Evolutionary conservation across 2,329 filamentous ascomycete species (phyloP), one percentile per base, ranked within the genome.

Genomic region (Fusarium azukiicola): DNA sequence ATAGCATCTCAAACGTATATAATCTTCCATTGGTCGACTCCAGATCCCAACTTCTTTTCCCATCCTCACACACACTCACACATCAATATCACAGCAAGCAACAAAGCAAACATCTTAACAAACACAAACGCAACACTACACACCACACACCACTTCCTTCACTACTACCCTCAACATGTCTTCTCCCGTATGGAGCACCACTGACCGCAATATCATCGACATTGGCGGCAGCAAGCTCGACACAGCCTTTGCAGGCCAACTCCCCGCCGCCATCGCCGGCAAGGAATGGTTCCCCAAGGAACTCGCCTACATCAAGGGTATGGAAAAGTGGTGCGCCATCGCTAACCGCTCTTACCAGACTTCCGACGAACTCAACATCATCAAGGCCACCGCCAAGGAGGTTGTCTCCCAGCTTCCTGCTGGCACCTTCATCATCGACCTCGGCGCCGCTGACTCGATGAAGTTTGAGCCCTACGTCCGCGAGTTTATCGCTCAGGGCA

Each of bases 271-370:
- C 3, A 40, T 58, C 16, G 54, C 36, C 32, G 54, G 54, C 11
- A 58, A 8, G 9, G 54, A 38, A 16, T 58, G 54, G 54, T 81
- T 83, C 40, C 81, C 81, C 4, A 81, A 83, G 78, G 81, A 83
- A 27, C 13, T 83, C 5, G 81, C 79, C 5, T 83, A 83, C 63
- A 80, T 74, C 1, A 32, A 49, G 1, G 78, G 75, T 0, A 83
- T 83, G 81, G 70, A 78, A 1, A 71, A 78, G 1, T 83, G 81
- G 81, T 70, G 52, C 2, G 40, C 68, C 0, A 79, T 83, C 2
- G 74, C 81, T 4, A 67, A 80, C 4, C 40, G 7, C 0, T 83
- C 81, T 0, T 82, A 82, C 36, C 82, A 83, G 23, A 83, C 82
- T 0, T 61, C 72, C 0, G 69, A 81, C 3, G 81, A 83, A 4